Conservation (phyloP, 1,284 basidiomycete species). For the Heterobasidion parviporum region DNA sequence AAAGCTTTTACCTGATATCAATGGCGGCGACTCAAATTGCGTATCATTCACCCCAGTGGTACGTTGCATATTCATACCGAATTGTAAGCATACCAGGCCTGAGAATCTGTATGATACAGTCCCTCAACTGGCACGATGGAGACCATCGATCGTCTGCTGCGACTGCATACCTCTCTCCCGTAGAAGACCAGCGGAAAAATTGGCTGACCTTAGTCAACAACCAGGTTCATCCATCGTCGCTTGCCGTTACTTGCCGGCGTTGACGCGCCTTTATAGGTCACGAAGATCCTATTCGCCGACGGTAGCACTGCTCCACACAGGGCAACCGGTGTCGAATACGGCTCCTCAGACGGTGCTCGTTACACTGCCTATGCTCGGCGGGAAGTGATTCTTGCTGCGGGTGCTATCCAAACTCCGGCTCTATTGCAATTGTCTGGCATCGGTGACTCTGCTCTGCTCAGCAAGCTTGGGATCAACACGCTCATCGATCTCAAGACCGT, state of each 20-base stretch:
- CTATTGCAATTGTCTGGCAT: not conserved
- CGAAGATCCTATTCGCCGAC: slow-evolving; percentile 12
- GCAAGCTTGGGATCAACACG: not conserved
- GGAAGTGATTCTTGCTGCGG: slow-evolving; percentile 23
- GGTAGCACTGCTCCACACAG: slow-evolving; percentile 1
- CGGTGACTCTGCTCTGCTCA: not conserved
- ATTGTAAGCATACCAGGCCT: not conserved
- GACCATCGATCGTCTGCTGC: slow-evolving; percentile 31
- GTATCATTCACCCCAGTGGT: slow-evolving; percentile 46
- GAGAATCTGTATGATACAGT: slow-evolving; percentile 13
- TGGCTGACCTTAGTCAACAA: slow-evolving; percentile 28
- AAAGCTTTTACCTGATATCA: slow-evolving; percentile 37
- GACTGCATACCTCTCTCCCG: slow-evolving; percentile 32
- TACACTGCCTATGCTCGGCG: slow-evolving; percentile 12
- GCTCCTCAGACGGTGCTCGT: slow-evolving; percentile 3
- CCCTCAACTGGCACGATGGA: slow-evolving; percentile 22
- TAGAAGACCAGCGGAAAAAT: slow-evolving; percentile 23
- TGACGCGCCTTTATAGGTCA: slow-evolving; percentile 16
- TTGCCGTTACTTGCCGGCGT: slow-evolving; percentile 11
- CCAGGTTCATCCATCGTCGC: slow-evolving; percentile 11
- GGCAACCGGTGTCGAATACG: slow-evolving; percentile 14
- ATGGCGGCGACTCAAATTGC: slow-evolving; percentile 48
- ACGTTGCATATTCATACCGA: slow-evolving; percentile 6
- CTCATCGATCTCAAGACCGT: not conserved
- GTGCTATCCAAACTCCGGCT: not conserved